Percentiles rank a stretch among this genome's conserved stretches.
Conservation (phyloP, 2,329 filamentous ascomycete genomes). For the Talaromyces sp. region DNA sequence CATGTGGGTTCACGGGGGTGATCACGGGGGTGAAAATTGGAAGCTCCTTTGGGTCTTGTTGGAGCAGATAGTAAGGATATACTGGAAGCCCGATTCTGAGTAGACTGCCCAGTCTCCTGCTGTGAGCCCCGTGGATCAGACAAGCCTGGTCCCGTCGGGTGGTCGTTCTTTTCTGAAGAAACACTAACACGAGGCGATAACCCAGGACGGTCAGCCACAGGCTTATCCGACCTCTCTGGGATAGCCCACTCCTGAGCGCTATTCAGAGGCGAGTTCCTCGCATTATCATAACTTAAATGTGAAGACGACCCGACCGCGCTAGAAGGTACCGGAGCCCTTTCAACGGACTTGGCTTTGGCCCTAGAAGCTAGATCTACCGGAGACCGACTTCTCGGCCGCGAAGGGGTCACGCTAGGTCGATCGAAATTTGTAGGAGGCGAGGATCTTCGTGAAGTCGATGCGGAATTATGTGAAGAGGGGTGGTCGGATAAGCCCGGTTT, state of each 20-base stretch:
- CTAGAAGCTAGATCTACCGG: background rate
- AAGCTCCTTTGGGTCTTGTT: slow-evolving; percentile 42
- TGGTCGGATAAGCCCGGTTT: slow-evolving; percentile 40
- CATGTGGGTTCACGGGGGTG: slow-evolving; percentile 26
- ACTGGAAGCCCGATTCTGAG: slow-evolving; percentile 34
- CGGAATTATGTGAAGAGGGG: slow-evolving; percentile 52
- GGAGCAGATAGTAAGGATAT: slow-evolving; percentile 42
- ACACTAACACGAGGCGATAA: background rate
- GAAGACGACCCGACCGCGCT: background rate
- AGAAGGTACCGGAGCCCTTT: background rate
- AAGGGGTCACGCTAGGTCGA: slow-evolving; percentile 25
- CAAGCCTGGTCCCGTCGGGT: background rate
- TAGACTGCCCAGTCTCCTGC: slow-evolving; percentile 23
- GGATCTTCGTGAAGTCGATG: slow-evolving; percentile 55
- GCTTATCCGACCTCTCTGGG: background rate
- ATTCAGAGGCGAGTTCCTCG: background rate
- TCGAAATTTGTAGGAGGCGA: slow-evolving; percentile 58
- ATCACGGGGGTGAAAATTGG: slow-evolving; percentile 23
- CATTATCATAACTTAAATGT: background rate
- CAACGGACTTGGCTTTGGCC: background rate
- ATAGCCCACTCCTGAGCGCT: background rate
- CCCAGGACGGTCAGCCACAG: background rate
- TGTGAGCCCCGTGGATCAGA: background rate
- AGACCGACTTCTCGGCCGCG: slow-evolving; percentile 20
- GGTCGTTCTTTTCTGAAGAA: background rate